Percentiles rank a stretch among this genome's conserved stretches.
Conservation (phyloP, 2,329 filamentous ascomycete genomes). For the Pochonia chlamydosporia region DNA sequence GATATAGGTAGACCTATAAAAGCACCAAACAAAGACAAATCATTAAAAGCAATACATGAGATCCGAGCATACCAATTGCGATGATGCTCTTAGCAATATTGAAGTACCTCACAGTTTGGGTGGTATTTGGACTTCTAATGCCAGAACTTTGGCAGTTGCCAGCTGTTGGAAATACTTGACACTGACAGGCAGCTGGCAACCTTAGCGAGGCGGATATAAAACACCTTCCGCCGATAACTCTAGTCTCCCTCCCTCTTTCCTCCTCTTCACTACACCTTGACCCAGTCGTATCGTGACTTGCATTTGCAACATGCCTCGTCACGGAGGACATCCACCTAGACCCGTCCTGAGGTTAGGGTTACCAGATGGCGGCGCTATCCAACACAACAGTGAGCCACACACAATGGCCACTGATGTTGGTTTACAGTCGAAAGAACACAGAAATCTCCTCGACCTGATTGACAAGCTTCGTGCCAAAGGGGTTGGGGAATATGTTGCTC, state of each 20-base stretch:
- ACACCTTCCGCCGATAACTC: background rate
- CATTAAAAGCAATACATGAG: background rate
- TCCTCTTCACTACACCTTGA: background rate
- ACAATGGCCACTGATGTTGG: background rate
- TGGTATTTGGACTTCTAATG: too few species aligned
- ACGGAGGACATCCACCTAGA: too few species aligned
- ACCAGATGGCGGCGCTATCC: background rate
- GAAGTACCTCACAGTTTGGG: too few species aligned
- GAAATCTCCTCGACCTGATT: constrained; percentile 11
- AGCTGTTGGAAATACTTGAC: background rate
- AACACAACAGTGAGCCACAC: too few species aligned
- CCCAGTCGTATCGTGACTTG: too few species aligned
- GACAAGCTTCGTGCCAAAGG: constrained; percentile 8
- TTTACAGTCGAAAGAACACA: constrained; percentile 6
- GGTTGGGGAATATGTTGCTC: constrained; percentile 21
- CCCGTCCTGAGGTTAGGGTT: background rate
- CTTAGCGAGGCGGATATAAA: background rate
- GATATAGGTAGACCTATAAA: constrained; percentile 12
- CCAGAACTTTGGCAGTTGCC: background rate
- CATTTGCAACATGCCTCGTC: too few species aligned
- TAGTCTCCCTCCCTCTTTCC: background rate
- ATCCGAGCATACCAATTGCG: too few species aligned
- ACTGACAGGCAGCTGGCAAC: background rate
- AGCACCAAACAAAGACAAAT: constrained; percentile 5
- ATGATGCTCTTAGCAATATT: too few species aligned